Evolutionary conservation across 2,329 filamentous ascomycete species (phyloP), one percentile per base, ranked within the genome.

Genomic region (Beauveria australis): DNA sequence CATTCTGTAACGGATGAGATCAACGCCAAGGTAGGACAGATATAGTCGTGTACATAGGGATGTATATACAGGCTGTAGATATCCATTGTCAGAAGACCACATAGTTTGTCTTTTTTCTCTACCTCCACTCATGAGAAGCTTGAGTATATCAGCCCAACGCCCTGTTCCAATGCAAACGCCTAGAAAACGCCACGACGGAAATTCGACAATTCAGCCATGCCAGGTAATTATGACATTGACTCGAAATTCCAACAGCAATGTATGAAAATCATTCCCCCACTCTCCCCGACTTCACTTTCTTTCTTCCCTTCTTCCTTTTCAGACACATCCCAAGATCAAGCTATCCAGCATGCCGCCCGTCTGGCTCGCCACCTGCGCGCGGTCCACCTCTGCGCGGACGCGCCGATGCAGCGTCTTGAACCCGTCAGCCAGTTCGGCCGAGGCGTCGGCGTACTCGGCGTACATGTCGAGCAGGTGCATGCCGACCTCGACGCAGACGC

Each of bases 381-480:
- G 86, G 73, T 95, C 91, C 12, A 92, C 88, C 72, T 94, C 90
- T 46, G 83, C 78, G 64, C 84, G 82, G 22, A 97, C 93, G 44
- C 87, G 80, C 51, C 81, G 77, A 70, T 89, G 85, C 64, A 97
- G 78, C 53, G 79, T 79, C 66, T 84, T 81, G 68, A 97, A 86
- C 53, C 87, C 80, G 54, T 80, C 79, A 63, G 90, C 86, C 60
- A 97, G 82, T 71, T 89, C 86, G 7, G 83, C 80, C 41, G 88
- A 92, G 54, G 86, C 85, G 2, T 85, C 89, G 26, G 92, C 80
- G 66, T 91, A 89, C 70, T 90, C 87, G 33, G 89, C 86, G 72
- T 97, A 99, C 43, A 97, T 78, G 69, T 99, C 93, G 22, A 97
- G 78, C 41, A 97, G 78, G 62, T 92, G 81, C 68, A 95, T 82